phyloP scores from a whole-genome alignment of 768 basidiomycete genomes.

The Amanita pseudoporphyria region DNA sequence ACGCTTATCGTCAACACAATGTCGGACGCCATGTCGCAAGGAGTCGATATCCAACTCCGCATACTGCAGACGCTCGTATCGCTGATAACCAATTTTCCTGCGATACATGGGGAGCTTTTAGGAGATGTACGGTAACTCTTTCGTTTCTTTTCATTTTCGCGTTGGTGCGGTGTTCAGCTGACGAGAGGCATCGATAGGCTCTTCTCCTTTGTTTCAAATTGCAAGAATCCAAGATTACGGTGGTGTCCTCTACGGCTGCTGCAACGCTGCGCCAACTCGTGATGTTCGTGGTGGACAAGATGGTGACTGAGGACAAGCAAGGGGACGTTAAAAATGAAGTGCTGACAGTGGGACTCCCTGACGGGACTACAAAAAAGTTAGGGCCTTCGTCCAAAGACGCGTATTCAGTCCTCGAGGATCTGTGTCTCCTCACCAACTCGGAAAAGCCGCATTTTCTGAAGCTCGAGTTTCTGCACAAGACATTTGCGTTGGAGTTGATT shows the following conservation, averaged over 20 bases:
- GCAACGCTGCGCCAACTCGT: conserved; percentile 93
- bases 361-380: conserved; percentile 53
- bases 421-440: conserved; percentile 80
- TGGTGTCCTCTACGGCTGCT: conserved; percentile 95
- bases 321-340: conserved; percentile 25
- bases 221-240: conserved; percentile 91
- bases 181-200: conserved; percentile 39
- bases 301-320: conserved; percentile 62
- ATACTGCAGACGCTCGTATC: conserved; percentile 89
- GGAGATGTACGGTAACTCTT: conserved; percentile 68
- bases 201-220: conserved; percentile 91
- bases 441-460: conserved; percentile 77
- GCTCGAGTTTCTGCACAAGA: conserved; percentile 77
- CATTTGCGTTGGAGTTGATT: conserved; percentile 93
- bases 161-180: background rate
- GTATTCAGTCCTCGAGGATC: conserved; percentile 83
- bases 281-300: conserved; percentile 97
- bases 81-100: conserved; percentile 80
- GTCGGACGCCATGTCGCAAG: conserved; percentile 82
- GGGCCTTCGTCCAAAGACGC: conserved; percentile 77
- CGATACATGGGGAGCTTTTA: conserved; percentile 69
- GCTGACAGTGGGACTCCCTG: conserved; percentile 44
- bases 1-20: conserved; percentile 77
- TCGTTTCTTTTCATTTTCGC: background rate
- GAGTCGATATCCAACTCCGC: conserved; percentile 93